phyloP scores from a whole-genome alignment of 2,329 filamentous ascomycete genomes.

The Fusarium sp. region DNA sequence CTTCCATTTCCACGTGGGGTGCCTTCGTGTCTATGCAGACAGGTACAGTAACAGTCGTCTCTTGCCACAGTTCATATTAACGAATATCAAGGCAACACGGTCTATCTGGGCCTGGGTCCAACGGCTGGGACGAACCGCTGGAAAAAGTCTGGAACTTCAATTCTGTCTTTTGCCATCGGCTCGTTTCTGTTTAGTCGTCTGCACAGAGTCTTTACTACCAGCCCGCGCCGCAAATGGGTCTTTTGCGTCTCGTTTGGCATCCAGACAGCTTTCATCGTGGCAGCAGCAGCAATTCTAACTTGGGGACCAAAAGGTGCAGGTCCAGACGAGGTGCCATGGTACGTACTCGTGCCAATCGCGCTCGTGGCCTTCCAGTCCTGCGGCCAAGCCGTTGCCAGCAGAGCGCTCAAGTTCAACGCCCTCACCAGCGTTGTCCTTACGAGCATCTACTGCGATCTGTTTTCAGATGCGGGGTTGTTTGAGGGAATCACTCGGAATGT shows the following conservation, averaged over 20 bases:
- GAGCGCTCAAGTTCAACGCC: constrained; percentile 75
- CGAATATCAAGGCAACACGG: constrained; percentile 72
- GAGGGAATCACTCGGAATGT: constrained; percentile 53
- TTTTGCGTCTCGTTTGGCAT: constrained; percentile 68
- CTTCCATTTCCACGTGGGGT: constrained; percentile 80
- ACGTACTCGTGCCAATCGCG: constrained; percentile 73
- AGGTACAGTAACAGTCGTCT: constrained; percentile 56
- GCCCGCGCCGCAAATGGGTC: constrained; percentile 72
- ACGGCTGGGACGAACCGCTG: constrained; percentile 63
- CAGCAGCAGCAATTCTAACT: constrained; percentile 66
- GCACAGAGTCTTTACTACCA: constrained; percentile 65
- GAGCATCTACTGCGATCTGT: constrained; percentile 84
- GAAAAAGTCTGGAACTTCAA: constrained; percentile 68
- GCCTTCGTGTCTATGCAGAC: constrained; percentile 89
- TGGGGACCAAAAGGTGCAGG: constrained; percentile 55
- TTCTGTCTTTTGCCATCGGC: constrained; percentile 77
- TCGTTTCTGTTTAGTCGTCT: constrained; percentile 78
- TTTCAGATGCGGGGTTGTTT: constrained; percentile 70
- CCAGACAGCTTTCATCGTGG: constrained; percentile 63
- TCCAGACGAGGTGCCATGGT: constrained; percentile 64
- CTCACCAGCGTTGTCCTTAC: constrained; percentile 84
- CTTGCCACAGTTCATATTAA: background rate
- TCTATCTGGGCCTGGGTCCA: constrained; percentile 82
- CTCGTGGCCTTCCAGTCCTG: constrained; percentile 81
- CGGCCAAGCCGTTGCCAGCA: constrained; percentile 80